phyloP scores from a whole-genome alignment of 352 stramenopile species.

The Phytophthora melonis region DNA sequence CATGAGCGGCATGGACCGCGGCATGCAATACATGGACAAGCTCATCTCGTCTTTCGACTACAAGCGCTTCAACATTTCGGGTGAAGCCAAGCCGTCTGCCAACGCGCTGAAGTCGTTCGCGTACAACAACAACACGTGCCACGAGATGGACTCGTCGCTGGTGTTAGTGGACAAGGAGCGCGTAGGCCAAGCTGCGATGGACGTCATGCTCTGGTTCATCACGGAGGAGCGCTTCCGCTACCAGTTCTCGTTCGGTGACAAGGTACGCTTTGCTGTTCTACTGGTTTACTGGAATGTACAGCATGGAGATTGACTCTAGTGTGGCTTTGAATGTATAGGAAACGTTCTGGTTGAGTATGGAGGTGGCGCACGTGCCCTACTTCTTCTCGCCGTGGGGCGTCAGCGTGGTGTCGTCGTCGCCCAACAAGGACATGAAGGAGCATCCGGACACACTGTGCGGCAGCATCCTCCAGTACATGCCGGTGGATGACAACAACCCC shows the following conservation, averaged over 20 bases:
- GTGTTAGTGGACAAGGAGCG: conserved; percentile 44
- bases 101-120: conserved; percentile 56
- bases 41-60: conserved; percentile 67
- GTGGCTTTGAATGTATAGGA: conserved; percentile 16
- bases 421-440: conserved; percentile 43
- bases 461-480: conserved; percentile 41
- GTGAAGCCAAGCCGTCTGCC: conserved; percentile 34
- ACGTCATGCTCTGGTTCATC: conserved; percentile 47
- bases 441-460: conserved; percentile 42
- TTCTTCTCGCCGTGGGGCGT: conserved; percentile 55
- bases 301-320: background rate
- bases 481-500: conserved; percentile 25
- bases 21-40: conserved; percentile 51
- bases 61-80: conserved; percentile 45
- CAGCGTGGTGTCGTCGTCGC: conserved; percentile 46
- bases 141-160: conserved; percentile 63
- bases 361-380: conserved; percentile 51
- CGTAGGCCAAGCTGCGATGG: conserved; percentile 37
- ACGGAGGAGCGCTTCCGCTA: conserved; percentile 42
- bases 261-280: conserved; percentile 11
- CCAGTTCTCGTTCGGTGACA: conserved; percentile 49
- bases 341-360: conserved; percentile 55
- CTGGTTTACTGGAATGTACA: background rate
- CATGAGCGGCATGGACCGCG: conserved; percentile 47
- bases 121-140: conserved; percentile 57